Percentiles rank a stretch among this genome's conserved stretches.
Evolutionary conservation across 768 basidiomycete genomes (phyloP).

Genomic region (Rhizopogon roseolus): DNA sequence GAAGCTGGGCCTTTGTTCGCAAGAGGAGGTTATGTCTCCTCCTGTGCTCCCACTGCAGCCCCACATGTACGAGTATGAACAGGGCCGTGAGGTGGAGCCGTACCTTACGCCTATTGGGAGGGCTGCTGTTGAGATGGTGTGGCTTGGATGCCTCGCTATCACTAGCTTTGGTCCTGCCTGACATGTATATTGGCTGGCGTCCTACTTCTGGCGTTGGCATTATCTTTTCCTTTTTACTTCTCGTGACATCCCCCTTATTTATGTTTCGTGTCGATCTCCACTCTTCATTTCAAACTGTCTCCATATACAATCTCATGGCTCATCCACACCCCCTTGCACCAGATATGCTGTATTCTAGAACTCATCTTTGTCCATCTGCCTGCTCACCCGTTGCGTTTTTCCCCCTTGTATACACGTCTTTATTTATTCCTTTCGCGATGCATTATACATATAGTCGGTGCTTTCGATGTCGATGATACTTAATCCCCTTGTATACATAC

Average conservation of each 20-base stretch:
- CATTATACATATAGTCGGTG: neutral
- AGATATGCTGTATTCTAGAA: neutral
- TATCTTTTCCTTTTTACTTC: neutral
- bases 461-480: no score
- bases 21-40: conserved; percentile 14
- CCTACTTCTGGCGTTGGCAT: neutral
- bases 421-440: neutral
- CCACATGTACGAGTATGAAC: conserved; percentile 35
- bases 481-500: no score
- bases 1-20: conserved; percentile 61
- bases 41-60: conserved; percentile 3
- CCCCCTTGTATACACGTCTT: neutral
- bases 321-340: neutral
- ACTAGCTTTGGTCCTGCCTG: conserved; percentile 32
- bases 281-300: neutral
- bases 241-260: no score
- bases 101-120: conserved; percentile 41
- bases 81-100: conserved; percentile 34
- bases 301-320: neutral
- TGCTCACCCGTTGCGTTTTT: neutral
- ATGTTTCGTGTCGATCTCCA: no score
- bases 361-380: neutral
- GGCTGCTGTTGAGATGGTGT: conserved; percentile 49
- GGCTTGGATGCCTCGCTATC: conserved; percentile 50
- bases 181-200: neutral